Evolutionary conservation across 2,329 filamentous ascomycete genomes (phyloP).

Genomic region (Neocucurbitaria cava): DNA sequence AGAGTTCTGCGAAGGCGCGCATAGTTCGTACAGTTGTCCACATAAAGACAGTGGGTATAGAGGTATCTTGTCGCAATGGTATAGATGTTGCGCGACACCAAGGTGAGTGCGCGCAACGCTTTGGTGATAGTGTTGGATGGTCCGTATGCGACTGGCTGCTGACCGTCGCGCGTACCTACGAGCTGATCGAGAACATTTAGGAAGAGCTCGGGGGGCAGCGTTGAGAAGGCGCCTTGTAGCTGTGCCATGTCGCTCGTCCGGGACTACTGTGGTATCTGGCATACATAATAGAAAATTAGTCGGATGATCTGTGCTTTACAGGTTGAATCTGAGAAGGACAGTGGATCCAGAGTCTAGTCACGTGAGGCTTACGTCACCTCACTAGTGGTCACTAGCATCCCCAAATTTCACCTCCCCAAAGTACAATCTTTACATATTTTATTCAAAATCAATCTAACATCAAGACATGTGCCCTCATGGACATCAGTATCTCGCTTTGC

Average conservation of each 20-base stretch:
- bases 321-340: no score
- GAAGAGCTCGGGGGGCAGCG: constrained; percentile 37
- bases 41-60: constrained; percentile 34
- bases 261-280: no score
- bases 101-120: constrained; percentile 32
- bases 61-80: constrained; percentile 32
- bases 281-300: no score
- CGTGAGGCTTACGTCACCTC: not conserved
- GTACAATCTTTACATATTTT: no score
- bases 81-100: constrained; percentile 30
- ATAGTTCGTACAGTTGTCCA: constrained; percentile 26
- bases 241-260: not conserved
- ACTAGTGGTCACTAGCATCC: not conserved
- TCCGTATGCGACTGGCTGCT: constrained; percentile 26
- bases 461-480: no score
- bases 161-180: constrained; percentile 21
- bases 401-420: no score
- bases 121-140: constrained; percentile 27
- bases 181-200: constrained; percentile 38
- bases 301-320: no score
- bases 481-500: no score
- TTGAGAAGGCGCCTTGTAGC: constrained; percentile 32
- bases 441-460: no score
- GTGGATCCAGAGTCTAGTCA: not conserved
- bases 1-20: constrained; percentile 32